Base-by-base conservation (phyloP, 164 flowering plant species). In the Annona squamosa region DNA sequence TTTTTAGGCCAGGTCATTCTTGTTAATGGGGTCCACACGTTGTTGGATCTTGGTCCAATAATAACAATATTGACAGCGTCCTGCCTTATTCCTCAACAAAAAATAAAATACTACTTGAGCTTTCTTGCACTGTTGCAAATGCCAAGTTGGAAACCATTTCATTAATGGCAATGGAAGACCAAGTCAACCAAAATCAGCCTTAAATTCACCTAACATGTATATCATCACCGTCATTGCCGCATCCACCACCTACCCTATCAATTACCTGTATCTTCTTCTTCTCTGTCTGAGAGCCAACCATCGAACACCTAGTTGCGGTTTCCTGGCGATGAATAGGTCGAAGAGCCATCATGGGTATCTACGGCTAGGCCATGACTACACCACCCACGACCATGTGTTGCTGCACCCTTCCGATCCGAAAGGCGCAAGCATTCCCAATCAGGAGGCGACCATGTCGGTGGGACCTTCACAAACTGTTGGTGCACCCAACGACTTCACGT, bases 241-340 rank as follows among this genome's bases (percentile, higher is more conserved):
- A 46, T 3, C 56, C 57, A 52, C 41, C 37, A 46, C 1, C 56
- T 4, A 6, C 71, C 48, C 5, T 62, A 69, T n/a, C 45, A 48
- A n/a, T 45, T 48, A 69, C 43, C 18, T 17, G 5, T 56, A 48
- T 16, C 59, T 26, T 48, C 59, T 2, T 26, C 37, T 3, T 16
- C 26, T 48, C 71, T 48, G 13, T 41, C 37, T 41, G 18, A 26
- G 48, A 41, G 62, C 4, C 37, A 69, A 18, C 59, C 13, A 52
- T 69, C 13, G 3, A 9, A 62, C 71, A 3, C 41, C 59, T 7
- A 56, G 19, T 19, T 46, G 44, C 71, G 19, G 2, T 48, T 7
- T 69, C 19, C 42, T 19, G 37, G 71, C 62, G 4, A 69, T 69
- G 71, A 9, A 26, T 26, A 4, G 71, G 48, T 19, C 71, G 13